Conservation (phyloP, 1,139 yeast genomes). For the Geotrichum cucujoidarum region DNA sequence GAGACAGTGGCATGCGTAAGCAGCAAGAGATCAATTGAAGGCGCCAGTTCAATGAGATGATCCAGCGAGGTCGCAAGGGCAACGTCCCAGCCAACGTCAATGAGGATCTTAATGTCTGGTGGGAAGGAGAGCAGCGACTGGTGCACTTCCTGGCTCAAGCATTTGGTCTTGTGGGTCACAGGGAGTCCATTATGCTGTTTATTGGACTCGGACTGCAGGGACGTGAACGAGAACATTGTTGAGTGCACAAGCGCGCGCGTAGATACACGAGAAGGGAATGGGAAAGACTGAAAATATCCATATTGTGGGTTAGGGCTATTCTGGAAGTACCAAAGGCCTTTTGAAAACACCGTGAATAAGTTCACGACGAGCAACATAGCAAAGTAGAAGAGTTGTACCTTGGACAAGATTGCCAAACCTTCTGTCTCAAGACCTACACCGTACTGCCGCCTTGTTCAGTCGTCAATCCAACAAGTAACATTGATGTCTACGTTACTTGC, state of each 20-base stretch:
- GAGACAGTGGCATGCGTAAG: conserved; percentile 83
- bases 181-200: conserved; percentile 5
- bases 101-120: conserved; percentile 29
- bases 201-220: conserved; percentile 9
- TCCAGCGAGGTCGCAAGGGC: conserved; percentile 29
- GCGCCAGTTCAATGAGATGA: conserved; percentile 26
- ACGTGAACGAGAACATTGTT: conserved; percentile 16
- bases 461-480: too few relatives aligned
- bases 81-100: conserved; percentile 42
- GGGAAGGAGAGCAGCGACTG: conserved; percentile 30
- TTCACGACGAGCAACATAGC: too few relatives aligned
- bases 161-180: conserved; percentile 4
- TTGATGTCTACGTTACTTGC: too few relatives aligned
- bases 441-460: too few relatives aligned
- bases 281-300: background rate
- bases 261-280: too few relatives aligned
- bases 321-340: too few relatives aligned
- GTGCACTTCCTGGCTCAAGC: conserved; percentile 8
- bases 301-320: background rate
- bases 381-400: too few relatives aligned
- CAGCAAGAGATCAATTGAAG: conserved; percentile 60
- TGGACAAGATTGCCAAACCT: too few relatives aligned
- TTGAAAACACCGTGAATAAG: too few relatives aligned
- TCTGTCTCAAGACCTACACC: too few relatives aligned
- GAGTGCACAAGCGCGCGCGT: background rate